Conservation (phyloP, 192 early-diverging fungal species). For the Jimgerdemannia flammicorona region DNA sequence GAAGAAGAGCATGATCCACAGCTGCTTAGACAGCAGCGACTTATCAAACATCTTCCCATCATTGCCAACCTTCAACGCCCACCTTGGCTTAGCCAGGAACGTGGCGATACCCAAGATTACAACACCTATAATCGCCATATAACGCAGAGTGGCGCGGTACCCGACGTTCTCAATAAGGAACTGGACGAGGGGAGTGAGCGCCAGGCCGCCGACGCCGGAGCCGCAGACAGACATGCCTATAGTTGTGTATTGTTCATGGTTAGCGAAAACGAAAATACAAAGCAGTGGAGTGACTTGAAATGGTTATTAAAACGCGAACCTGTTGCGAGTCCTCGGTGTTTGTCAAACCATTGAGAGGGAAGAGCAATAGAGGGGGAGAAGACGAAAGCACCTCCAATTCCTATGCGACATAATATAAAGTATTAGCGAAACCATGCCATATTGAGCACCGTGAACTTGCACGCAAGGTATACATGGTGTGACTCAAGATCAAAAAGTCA, state of each 20-base stretch:
- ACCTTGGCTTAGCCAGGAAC: slow-evolving; percentile 13
- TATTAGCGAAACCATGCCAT: too few relatives aligned
- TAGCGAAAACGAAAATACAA: neutral
- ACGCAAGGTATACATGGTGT: too few relatives aligned
- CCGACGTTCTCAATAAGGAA: slow-evolving; percentile 31
- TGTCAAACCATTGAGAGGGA: slow-evolving; percentile 62
- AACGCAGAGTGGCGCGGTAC: slow-evolving; percentile 31
- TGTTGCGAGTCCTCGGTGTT: slow-evolving; percentile 53
- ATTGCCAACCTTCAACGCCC: neutral
- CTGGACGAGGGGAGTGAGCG: slow-evolving; percentile 47
- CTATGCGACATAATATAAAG: too few relatives aligned
- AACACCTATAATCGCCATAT: slow-evolving; percentile 32
- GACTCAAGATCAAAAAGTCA: too few relatives aligned
- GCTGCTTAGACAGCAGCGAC: slow-evolving; percentile 9
- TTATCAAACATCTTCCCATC: slow-evolving; percentile 18
- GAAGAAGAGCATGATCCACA: slow-evolving; percentile 17
- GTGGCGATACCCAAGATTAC: neutral
- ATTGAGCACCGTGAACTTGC: too few relatives aligned
- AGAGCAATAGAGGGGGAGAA: slow-evolving; percentile 57
- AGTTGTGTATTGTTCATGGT: neutral
- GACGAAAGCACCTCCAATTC: slow-evolving; percentile 45
- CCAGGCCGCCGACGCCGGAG: slow-evolving; percentile 60
- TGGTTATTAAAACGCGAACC: slow-evolving; percentile 28
- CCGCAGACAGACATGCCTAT: slow-evolving; percentile 56
- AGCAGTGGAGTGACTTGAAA: slow-evolving; percentile 4